Conservation (phyloP, 352 stramenopile species). For the Phytophthora syringae region DNA sequence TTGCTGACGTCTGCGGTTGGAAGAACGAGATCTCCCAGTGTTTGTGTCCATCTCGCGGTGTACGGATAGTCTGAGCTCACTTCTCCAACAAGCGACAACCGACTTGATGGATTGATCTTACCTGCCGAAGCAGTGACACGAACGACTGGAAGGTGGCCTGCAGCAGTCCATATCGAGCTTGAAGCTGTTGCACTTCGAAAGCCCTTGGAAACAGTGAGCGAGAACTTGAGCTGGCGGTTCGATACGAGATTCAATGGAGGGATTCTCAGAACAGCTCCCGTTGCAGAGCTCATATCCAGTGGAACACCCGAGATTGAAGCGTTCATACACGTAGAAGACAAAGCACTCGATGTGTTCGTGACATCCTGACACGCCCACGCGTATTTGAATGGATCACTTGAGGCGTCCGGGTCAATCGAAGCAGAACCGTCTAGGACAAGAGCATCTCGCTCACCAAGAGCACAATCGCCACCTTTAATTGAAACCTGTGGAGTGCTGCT, state of each 20-base stretch:
- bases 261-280: constrained; percentile 35
- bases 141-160: constrained; percentile 57
- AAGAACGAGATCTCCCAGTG: constrained; percentile 61
- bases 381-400: constrained; percentile 45
- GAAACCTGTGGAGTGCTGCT: constrained; percentile 44
- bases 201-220: constrained; percentile 48
- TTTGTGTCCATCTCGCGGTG: constrained; percentile 56
- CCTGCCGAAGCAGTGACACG: constrained; percentile 25
- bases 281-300: constrained; percentile 24
- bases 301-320: constrained; percentile 1
- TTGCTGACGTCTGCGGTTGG: constrained; percentile 32
- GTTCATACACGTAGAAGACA: constrained; percentile 25
- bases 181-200: constrained; percentile 23
- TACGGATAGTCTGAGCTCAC: constrained; percentile 76
- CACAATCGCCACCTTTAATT: constrained; percentile 53
- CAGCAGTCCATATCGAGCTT: constrained; percentile 55
- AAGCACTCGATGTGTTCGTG: constrained; percentile 36
- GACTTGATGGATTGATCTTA: constrained; percentile 58
- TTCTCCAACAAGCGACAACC: constrained; percentile 39
- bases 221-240: constrained; percentile 53
- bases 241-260: constrained; percentile 52
- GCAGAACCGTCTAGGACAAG: constrained; percentile 56
- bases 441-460: constrained; percentile 54
- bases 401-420: constrained; percentile 59
- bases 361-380: constrained; percentile 63